These are phyloP conservation scores for Cicer yamashitae DNA, from an alignment of 306 rosid genomes.

Conservation along the genomic window DNA sequence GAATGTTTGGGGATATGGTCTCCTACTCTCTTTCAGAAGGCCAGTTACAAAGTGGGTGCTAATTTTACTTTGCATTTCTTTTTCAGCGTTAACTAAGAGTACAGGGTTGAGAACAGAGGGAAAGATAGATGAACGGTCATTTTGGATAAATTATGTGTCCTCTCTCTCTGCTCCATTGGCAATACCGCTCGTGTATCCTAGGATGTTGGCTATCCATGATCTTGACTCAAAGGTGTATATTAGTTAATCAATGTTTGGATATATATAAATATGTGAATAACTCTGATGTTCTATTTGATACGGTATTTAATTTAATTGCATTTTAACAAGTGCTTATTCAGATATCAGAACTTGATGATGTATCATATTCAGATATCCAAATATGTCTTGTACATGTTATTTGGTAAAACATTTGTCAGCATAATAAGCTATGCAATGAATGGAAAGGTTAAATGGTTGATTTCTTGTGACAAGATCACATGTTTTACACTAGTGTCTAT, in stretches of 20 bases:
- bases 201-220: constrained; percentile 87
- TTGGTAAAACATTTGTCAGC: constrained; percentile 29
- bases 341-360: constrained; percentile 21
- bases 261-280: constrained; percentile 20
- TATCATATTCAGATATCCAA: constrained; percentile 26
- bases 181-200: constrained; percentile 94
- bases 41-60: constrained; percentile 37
- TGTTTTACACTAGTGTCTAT: neutral
- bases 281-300: constrained; percentile 26
- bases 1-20: constrained; percentile 30
- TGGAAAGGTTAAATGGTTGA: neutral
- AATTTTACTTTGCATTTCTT: constrained; percentile 41
- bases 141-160: constrained; percentile 84
- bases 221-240: constrained; percentile 83
- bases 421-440: constrained; percentile 7
- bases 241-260: constrained; percentile 13
- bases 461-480: neutral
- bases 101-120: constrained; percentile 82
- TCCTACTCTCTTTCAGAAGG: constrained; percentile 36
- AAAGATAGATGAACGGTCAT: constrained; percentile 86
- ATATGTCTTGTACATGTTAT: neutral
- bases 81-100: constrained; percentile 90
- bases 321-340: constrained; percentile 13
- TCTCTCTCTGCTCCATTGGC: constrained; percentile 85
- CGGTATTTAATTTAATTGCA: constrained; percentile 1